A percentile compares a stretch with the other conserved stretches of the same genome.
Conservation (phyloP, 2,329 filamentous ascomycete species). For the Ceratocystis papillata region DNA sequence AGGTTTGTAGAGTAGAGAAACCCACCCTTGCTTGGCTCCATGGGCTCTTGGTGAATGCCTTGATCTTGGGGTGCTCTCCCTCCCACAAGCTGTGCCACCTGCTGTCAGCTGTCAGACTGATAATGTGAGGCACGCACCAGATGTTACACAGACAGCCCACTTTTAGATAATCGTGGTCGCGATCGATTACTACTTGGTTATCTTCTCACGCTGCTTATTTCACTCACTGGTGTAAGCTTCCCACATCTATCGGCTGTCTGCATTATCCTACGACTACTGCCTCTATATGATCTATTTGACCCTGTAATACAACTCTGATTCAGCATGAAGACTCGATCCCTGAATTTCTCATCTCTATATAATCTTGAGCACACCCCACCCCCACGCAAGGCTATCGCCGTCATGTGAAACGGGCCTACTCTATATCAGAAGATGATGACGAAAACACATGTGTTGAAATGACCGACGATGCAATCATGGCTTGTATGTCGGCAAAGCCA, state of each 20-base stretch:
- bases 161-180: no score
- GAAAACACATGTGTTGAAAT: neutral
- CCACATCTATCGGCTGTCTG: no score
- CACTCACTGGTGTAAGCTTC: no score
- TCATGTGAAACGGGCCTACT: neutral
- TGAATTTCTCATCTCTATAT: neutral
- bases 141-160: neutral
- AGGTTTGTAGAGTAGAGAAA: neutral
- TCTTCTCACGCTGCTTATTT: no score
- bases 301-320: no score
- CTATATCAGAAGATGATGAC: neutral
- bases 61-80: no score
- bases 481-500: neutral
- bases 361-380: neutral
- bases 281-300: no score
- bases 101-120: neutral
- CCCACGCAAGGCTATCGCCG: neutral
- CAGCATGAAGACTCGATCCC: neutral
- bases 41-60: neutral
- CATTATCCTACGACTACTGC: no score
- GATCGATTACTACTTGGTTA: no score
- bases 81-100: neutral
- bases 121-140: neutral
- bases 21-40: no score
- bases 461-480: slow-evolving; percentile 8